A percentile compares a stretch with the other conserved stretches of the same genome.
Evolutionary conservation across 129 eudicot species (phyloP).

Genomic region (Helianthus annuus): HanXRQr2.0-SUNRISE NC_035440.2:115395651-115396150

Average conservation of each 20-base stretch:
- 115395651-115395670: background rate
- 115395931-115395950: background rate
- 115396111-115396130: slow-evolving; percentile 21
- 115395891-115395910: background rate
- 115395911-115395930: no score
- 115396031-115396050: background rate
- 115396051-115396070: background rate
- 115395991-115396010: background rate
- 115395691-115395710: slow-evolving; percentile 2
- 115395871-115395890: background rate
- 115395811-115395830: background rate
- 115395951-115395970: background rate
- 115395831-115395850: background rate
- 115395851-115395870: background rate
- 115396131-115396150: slow-evolving; percentile 99
- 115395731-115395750: background rate
- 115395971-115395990: background rate
- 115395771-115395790: background rate
- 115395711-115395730: slow-evolving; percentile 6
- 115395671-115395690: background rate
- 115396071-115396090: background rate
- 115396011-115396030: background rate
- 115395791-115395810: background rate
- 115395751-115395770: background rate
- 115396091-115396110: background rate